Percentiles rank a stretch among this genome's conserved stretches.
Evolutionary conservation across 1,139 yeast genomes (phyloP).

Genomic region (Geotrichum histeridarum): DNA sequence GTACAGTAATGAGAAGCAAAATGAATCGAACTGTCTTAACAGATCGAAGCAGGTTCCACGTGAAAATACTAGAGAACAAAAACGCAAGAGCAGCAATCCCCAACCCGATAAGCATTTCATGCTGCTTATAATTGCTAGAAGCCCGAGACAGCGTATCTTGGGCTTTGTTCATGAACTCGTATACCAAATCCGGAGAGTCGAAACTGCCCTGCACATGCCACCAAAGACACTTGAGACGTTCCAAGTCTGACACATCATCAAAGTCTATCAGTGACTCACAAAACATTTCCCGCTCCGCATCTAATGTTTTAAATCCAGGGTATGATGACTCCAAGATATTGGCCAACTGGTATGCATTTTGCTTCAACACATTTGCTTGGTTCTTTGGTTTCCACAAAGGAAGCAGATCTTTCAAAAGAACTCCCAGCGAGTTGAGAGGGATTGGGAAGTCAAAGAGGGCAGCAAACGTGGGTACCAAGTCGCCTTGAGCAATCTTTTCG

Average conservation of each 20-base stretch:
- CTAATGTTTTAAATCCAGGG: conserved; percentile 19
- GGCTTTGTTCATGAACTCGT: conserved; percentile 16
- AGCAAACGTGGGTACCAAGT: conserved; percentile 80
- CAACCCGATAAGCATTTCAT: conserved; percentile 49
- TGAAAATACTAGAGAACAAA: conserved; percentile 18
- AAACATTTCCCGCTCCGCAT: conserved; percentile 19
- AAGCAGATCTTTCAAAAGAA: conserved; percentile 55
- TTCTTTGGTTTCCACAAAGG: conserved; percentile 43
- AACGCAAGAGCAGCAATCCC: conserved; percentile 34
- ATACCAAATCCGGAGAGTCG: conserved; percentile 7
- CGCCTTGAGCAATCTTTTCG: conserved; percentile 64
- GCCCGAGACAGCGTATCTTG: conserved; percentile 58
- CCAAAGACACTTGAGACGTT: conserved; percentile 27
- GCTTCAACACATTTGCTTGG: conserved; percentile 45
- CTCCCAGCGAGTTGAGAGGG: conserved; percentile 82
- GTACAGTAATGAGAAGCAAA: conserved; percentile 38
- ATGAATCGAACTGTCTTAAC: conserved; percentile 26
- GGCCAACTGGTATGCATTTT: conserved; percentile 60
- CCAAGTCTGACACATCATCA: conserved; percentile 25
- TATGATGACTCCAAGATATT: conserved; percentile 24
- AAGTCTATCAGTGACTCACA: conserved; percentile 23
- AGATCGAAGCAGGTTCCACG: conserved; percentile 16
- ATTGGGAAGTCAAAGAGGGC: conserved; percentile 70
- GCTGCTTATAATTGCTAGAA: conserved; percentile 68
- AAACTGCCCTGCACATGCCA: conserved; percentile 18